Base-by-base conservation (phyloP, 2,329 filamentous ascomycete species). In the Trichothecium roseum region DNA sequence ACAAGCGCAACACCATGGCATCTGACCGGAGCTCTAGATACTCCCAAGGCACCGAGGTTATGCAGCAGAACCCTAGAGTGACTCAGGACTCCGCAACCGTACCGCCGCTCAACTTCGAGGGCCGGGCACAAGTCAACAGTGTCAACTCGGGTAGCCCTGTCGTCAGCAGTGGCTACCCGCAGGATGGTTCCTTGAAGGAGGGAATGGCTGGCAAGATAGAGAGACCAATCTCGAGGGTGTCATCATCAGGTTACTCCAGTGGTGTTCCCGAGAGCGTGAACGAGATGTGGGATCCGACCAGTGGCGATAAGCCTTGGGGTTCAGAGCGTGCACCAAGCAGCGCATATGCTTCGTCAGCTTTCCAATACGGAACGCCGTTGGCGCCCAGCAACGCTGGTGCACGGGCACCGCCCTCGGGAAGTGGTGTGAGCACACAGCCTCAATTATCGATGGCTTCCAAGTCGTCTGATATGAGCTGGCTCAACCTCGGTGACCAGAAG, bases 381-480 rank as follows among this genome's bases (percentile, higher is more conserved):
- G 57, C 56, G 8, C 55, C 59, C 10, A 59, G 57, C 37, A 42
- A 50, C 3, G 51, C 42, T 16, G 42, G 59, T 14, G 45, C 47
- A 10, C 45, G 51, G 22, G 47, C 53, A n/a, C 46, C 53, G 14
- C 47, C 52, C 28, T 48, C 52, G 6, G 10, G 6, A 24, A 24
- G 10, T 20, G 57, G 56, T 30, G 52, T 67, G 38, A 69, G 62
- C 50, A 57, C 55, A 35, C 67, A 71, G 44, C 67, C 68, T 14
- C 69, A 70, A 45, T 59, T 73, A 20, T 55, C 60, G 16, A 66
- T 60, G 56, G 63, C 70, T 32, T 54, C 64, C 18, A 63, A 62
- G 6, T 67, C 69, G 10, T 69, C 68, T 34, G 83, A 87, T 54
- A 84, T 87, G 79, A 84, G 80, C 57, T 88, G 83, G 83, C 59